Evolutionary conservation across 805 yeast genomes (phyloP).

Genomic region (Torulaspora quercuum): DNA sequence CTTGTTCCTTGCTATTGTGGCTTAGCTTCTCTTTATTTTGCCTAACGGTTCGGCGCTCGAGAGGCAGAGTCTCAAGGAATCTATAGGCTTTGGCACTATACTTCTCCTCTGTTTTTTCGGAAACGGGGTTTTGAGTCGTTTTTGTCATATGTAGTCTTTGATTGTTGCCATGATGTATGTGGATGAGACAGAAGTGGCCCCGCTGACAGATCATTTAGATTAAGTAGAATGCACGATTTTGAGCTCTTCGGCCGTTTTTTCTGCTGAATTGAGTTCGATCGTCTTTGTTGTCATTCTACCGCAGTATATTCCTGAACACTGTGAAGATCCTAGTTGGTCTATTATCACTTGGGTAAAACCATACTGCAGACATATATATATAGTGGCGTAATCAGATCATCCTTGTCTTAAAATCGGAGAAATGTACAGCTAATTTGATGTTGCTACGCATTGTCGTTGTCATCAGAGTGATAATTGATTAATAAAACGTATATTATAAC

Average conservation of each 20-base stretch:
- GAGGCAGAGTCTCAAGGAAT: slow-evolving; percentile 50
- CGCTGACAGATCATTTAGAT: slow-evolving; percentile 92
- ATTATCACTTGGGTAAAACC: slow-evolving; percentile 99
- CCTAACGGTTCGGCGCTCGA: slow-evolving; percentile 68
- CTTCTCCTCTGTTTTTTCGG: slow-evolving; percentile 39
- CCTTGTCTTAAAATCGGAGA: too few relatives aligned
- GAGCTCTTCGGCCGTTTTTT: slow-evolving; percentile 38
- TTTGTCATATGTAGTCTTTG: slow-evolving; percentile 12
- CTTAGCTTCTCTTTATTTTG: slow-evolving; percentile 29
- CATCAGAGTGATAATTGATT: slow-evolving; percentile 1
- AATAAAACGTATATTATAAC: slow-evolving; percentile 8
- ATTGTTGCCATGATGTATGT: slow-evolving; percentile 24
- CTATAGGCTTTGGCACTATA: slow-evolving; percentile 13
- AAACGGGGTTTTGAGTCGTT: slow-evolving; percentile 35
- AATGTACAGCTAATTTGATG: too few relatives aligned
- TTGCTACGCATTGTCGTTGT: too few relatives aligned
- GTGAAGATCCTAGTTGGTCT: slow-evolving; percentile 85
- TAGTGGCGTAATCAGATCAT: too few relatives aligned
- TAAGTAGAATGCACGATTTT: slow-evolving; percentile 47
- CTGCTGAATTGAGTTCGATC: slow-evolving; percentile 61
- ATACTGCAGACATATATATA: slow-evolving; percentile 83
- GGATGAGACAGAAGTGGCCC: slow-evolving; percentile 83
- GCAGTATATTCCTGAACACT: slow-evolving; percentile 99
- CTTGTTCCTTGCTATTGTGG: slow-evolving; percentile 34
- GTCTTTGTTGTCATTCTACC: slow-evolving; percentile 52